Percentiles rank a stretch among this genome's conserved stretches.
Conservation (phyloP, 768 basidiomycete genomes). For the Mycena metata region DNA sequence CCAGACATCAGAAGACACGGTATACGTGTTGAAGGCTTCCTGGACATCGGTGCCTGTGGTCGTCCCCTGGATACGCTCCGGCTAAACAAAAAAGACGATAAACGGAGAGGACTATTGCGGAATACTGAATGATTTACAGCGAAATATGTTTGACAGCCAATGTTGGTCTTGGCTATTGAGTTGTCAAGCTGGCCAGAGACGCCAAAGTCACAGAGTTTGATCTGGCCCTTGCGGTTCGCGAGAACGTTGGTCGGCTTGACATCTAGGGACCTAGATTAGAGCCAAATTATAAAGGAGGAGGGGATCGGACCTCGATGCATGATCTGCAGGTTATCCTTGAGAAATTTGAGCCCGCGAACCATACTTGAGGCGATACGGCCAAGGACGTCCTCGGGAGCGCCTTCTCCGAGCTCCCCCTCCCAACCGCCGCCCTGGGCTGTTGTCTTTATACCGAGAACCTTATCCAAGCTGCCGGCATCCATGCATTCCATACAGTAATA, state of each 20-base stretch:
- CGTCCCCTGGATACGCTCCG: constrained; percentile 93
- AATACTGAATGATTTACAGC: constrained; percentile 69
- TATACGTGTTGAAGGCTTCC: constrained; percentile 89
- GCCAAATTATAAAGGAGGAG: constrained; percentile 15
- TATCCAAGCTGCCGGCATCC: constrained; percentile 98
- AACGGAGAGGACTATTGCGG: constrained; percentile 8
- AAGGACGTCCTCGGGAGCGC: constrained; percentile 85
- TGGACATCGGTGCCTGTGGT: constrained; percentile 70
- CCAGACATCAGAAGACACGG: constrained; percentile 98
- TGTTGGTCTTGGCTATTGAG: constrained; percentile 96
- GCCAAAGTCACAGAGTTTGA: constrained; percentile 99
- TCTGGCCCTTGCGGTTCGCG: constrained; percentile 86
- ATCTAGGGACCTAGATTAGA: constrained; percentile 58
- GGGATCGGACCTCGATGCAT: constrained; percentile 64
- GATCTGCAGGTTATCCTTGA: constrained; percentile 94
- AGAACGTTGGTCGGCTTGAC: constrained; percentile 97
- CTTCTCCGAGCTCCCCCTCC: constrained; percentile 46
- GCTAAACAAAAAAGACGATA: constrained; percentile 62
- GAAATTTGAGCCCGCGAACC: constrained; percentile 91
- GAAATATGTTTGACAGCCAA: constrained; percentile 99
- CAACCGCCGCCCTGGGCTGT: constrained; percentile 36
- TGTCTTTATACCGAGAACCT: constrained; percentile 63
- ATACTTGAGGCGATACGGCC: constrained; percentile 85
- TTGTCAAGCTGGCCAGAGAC: constrained; percentile 98
- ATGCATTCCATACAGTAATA: constrained; percentile 99